Percentiles rank a stretch among this genome's conserved stretches.
Conservation (phyloP, 768 basidiomycete species). For the Suillus hirtellus region DNA sequence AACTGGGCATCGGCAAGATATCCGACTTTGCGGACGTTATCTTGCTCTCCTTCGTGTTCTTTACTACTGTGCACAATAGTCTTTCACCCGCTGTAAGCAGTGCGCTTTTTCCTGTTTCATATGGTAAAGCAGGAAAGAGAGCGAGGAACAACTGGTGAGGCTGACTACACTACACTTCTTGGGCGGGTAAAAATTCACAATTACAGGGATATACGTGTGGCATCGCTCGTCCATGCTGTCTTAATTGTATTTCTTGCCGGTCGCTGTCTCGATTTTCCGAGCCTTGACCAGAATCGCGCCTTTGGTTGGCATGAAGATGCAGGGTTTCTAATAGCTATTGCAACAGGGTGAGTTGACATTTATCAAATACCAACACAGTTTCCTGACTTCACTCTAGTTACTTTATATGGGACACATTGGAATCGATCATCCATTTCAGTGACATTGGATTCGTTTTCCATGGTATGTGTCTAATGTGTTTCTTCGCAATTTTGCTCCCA, state of each 20-base stretch:
- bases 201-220: slow-evolving; percentile 64
- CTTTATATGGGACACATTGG: slow-evolving; percentile 84
- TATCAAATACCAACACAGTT: neutral
- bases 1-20: slow-evolving; percentile 54
- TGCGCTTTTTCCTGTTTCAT: slow-evolving; percentile 48
- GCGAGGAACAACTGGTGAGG: slow-evolving; percentile 64
- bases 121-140: slow-evolving; percentile 45
- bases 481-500: slow-evolving; percentile 4
- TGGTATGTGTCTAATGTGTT: slow-evolving; percentile 41
- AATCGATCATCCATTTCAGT: slow-evolving; percentile 65
- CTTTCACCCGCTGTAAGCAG: slow-evolving; percentile 55
- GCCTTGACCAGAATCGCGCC: slow-evolving; percentile 58
- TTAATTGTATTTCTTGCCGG: slow-evolving; percentile 66
- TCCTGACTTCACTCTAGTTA: slow-evolving; percentile 43
- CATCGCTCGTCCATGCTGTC: slow-evolving; percentile 73
- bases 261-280: slow-evolving; percentile 48
- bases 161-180: neutral
- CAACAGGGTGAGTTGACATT: slow-evolving; percentile 56
- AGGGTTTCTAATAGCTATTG: slow-evolving; percentile 64
- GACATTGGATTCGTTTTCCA: slow-evolving; percentile 79
- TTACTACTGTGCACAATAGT: slow-evolving; percentile 57
- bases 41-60: slow-evolving; percentile 53
- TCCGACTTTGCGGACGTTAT: slow-evolving; percentile 56
- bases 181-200: slow-evolving; percentile 1
- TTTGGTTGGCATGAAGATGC: slow-evolving; percentile 71